These are phyloP conservation scores for Blastobotrys elegans DNA, from an alignment of 1,139 yeast species.

Conservation along the genomic window DNA sequence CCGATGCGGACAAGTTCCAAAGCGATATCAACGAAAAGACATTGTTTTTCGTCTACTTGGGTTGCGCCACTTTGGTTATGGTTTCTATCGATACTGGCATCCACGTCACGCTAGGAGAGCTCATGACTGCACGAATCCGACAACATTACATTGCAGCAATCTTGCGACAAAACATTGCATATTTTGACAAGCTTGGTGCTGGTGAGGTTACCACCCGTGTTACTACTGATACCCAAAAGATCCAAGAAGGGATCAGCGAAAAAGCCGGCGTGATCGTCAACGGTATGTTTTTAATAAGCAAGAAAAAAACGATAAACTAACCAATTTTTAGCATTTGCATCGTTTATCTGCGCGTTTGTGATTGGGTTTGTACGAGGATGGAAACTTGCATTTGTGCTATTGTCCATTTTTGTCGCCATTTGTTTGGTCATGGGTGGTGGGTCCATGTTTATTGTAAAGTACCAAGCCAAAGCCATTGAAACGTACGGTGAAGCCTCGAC, in stretches of 20 bases:
- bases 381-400: conserved; percentile 38
- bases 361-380: conserved; percentile 40
- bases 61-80: conserved; percentile 35
- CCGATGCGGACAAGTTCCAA: conserved; percentile 32
- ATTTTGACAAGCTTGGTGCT: conserved; percentile 42
- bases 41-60: conserved; percentile 38
- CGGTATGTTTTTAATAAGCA: conserved; percentile 25
- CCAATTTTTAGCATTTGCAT: conserved; percentile 26
- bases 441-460: conserved; percentile 34
- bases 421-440: conserved; percentile 29
- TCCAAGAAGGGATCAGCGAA: conserved; percentile 44
- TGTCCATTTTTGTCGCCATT: conserved; percentile 36
- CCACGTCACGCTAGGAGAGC: conserved; percentile 40
- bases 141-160: conserved; percentile 37
- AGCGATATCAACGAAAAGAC: conserved; percentile 33
- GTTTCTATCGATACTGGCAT: conserved; percentile 33
- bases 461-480: conserved; percentile 28
- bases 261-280: conserved; percentile 39
- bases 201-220: conserved; percentile 43
- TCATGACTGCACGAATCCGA: conserved; percentile 39
- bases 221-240: conserved; percentile 40
- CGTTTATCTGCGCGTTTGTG: conserved; percentile 39
- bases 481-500: conserved; percentile 38
- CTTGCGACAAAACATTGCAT: conserved; percentile 42
- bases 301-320: not conserved